Evolutionary conservation across 2,329 filamentous ascomycete species (phyloP), one percentile per base, ranked within the genome.

Genomic region (Exophiala xenobiotica): DNA sequence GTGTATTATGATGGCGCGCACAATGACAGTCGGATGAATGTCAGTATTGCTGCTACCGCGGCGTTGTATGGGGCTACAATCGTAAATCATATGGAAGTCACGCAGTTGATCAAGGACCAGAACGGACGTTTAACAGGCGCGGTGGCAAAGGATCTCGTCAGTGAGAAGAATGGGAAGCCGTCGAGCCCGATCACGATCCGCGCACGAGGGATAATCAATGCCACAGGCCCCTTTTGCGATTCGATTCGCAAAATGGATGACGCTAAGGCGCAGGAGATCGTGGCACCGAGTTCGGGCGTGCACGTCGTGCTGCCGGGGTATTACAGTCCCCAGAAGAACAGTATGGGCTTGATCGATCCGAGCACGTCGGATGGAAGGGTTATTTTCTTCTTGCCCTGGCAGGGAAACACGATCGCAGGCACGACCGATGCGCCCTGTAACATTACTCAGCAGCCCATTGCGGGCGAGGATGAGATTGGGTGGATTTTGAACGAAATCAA

Each of bases 1-100:
- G 89, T 95, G 19, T 95, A 95, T 76, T 95, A 95, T 67, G 89
- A 95, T 72, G 90, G 90, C 62, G 88, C 88, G 23, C 90, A 95
- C 72, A 95, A 95, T 65, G 90, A 95, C 69, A 93, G 89, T 16
- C 82, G 90, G 43, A 95, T 95, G 89, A 95, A 95, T 66, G 86
- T 93, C 22, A 91, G 88, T 6, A 77, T 95, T 51, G 89, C 88
- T 16, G 88, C 92, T 82, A 95, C 90, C 14, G 88, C 89, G 49
- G 88, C 89, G n/a, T 74, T 95, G 37, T 95, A 93, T 66, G 89
- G 89, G 24, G 82, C 84, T 49, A 95, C 88, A 3, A 81, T 93
- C 31, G 81, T 90, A 53, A 95, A 92, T 70, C 87, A 95, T 70
- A 74, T 90, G 64, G 87, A 93, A 68, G 88, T 95, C 47, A 91